phyloP scores from a whole-genome alignment of 495 filamentous ascomycete species.

The Clavariopsis aquatica region DNA sequence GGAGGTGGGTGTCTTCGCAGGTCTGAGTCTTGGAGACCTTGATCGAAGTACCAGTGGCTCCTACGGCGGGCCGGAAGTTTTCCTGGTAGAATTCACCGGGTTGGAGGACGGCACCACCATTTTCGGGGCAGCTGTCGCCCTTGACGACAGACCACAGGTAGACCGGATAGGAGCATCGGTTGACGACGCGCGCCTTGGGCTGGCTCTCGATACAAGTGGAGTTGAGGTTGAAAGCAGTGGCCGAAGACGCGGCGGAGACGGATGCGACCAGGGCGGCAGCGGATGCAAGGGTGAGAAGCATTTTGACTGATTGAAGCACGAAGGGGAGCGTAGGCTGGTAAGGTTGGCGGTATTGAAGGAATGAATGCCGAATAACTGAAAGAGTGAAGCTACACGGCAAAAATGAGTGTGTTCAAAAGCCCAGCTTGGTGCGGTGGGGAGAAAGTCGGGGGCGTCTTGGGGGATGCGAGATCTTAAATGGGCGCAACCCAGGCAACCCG shows the following conservation, averaged over 20 bases:
- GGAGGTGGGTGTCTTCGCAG: constrained; percentile 13
- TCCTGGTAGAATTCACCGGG: constrained; percentile 31
- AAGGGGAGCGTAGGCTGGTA: constrained; percentile 20
- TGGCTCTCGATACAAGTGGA: not conserved
- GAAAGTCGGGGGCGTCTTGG: constrained; percentile 8
- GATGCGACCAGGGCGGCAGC: constrained; percentile 26
- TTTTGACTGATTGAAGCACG: constrained; percentile 11
- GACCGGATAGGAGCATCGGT: constrained; percentile 36
- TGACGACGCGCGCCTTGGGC: constrained; percentile 26
- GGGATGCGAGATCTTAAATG: constrained; percentile 26
- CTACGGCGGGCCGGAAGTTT: constrained; percentile 17
- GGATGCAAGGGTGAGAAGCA: constrained; percentile 33
- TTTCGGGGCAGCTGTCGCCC: constrained; percentile 10
- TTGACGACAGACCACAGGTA: constrained; percentile 34
- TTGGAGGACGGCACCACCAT: constrained; percentile 6
- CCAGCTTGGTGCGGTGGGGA: constrained; percentile 35
- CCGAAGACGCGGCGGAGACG: not conserved
- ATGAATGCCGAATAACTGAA: constrained; percentile 35
- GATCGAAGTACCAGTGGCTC: constrained; percentile 30
- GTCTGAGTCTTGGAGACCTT: constrained; percentile 33
- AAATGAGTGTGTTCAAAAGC: constrained; percentile 34
- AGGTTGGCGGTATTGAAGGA: constrained; percentile 25
- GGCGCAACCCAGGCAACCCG: constrained; percentile 16
- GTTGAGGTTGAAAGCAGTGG: constrained; percentile 10
- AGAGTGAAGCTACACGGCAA: constrained; percentile 39